phyloP scores from a whole-genome alignment of 2,329 filamentous ascomycete genomes.

The Ilyonectria sp. region DNA sequence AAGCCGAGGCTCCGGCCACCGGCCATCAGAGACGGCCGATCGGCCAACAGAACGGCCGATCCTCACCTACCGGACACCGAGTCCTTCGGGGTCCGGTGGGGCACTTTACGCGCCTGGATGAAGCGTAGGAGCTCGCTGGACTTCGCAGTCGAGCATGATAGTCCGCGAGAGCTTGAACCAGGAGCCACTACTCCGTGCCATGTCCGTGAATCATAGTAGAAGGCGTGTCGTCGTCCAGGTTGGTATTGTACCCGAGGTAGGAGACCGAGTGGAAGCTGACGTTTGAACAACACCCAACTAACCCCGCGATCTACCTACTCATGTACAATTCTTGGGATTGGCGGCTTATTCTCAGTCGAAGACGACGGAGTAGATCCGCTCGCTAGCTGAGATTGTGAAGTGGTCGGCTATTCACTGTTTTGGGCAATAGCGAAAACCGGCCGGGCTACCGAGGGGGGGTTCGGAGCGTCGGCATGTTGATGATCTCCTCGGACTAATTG shows the following conservation, averaged over 20 bases:
- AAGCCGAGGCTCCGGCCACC: not conserved
- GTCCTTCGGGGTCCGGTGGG: constrained; percentile 16
- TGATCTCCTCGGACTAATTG: not conserved
- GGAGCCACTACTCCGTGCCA: too few species aligned
- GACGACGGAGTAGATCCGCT: not conserved
- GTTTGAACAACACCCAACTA: not conserved
- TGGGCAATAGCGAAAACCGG: not conserved
- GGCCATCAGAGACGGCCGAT: constrained; percentile 5
- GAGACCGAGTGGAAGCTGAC: not conserved
- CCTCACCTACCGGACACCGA: constrained; percentile 10
- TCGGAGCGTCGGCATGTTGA: not conserved
- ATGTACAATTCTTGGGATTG: too few species aligned
- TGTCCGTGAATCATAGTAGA: not conserved
- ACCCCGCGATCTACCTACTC: not conserved
- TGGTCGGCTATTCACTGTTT: constrained; percentile 1
- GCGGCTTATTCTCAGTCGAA: not conserved
- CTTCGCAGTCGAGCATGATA: not conserved
- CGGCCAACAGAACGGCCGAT: not conserved
- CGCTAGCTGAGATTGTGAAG: not conserved
- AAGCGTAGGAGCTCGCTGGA: not conserved
- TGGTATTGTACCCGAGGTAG: not conserved
- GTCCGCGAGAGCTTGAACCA: not conserved
- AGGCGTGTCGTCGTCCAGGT: not conserved
- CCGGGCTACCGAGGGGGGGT: not conserved
- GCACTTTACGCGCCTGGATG: not conserved